Conservation (phyloP, 257 asterid species). For the Cordia subcordata region DNA sequence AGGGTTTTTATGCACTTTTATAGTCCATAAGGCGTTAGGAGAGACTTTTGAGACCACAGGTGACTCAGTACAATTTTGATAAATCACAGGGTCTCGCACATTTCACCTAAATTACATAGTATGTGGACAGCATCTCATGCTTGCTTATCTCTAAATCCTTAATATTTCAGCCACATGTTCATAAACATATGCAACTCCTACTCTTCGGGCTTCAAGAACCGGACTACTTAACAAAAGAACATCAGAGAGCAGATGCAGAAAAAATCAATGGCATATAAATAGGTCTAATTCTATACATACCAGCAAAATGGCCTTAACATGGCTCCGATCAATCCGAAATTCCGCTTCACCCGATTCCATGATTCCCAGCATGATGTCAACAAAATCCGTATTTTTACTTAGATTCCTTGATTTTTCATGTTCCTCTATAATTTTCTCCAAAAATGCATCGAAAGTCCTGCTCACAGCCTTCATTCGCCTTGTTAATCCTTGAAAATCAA, state of each 20-base stretch:
- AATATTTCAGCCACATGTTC: too few species aligned
- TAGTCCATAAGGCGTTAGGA: too few species aligned
- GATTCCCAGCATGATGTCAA: slow-evolving; percentile 18
- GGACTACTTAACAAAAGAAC: background rate
- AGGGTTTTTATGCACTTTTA: too few species aligned
- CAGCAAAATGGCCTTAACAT: slow-evolving; percentile 20
- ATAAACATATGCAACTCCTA: too few species aligned
- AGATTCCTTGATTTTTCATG: too few species aligned
- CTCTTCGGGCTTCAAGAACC: too few species aligned
- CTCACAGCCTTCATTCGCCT: slow-evolving; percentile 7
- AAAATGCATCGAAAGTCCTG: slow-evolving; percentile 12
- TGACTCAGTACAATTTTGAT: too few species aligned
- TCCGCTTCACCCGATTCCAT: slow-evolving; percentile 19
- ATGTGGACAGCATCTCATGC: too few species aligned
- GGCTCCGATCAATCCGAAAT: slow-evolving; percentile 11
- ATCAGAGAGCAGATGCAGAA: background rate
- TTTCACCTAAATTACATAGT: too few species aligned
- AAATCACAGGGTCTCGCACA: too few species aligned
- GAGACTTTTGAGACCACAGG: too few species aligned
- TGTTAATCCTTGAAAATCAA: slow-evolving; percentile 24
- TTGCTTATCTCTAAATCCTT: too few species aligned
- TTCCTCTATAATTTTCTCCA: slow-evolving; percentile 15
- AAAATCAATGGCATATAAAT: background rate
- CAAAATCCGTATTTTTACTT: slow-evolving; percentile 5
- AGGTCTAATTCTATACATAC: slow-evolving; percentile 1